Evolutionary conservation across 2,329 filamentous ascomycete genomes (phyloP).

Genomic region (Lecanicillium sp.): DNA sequence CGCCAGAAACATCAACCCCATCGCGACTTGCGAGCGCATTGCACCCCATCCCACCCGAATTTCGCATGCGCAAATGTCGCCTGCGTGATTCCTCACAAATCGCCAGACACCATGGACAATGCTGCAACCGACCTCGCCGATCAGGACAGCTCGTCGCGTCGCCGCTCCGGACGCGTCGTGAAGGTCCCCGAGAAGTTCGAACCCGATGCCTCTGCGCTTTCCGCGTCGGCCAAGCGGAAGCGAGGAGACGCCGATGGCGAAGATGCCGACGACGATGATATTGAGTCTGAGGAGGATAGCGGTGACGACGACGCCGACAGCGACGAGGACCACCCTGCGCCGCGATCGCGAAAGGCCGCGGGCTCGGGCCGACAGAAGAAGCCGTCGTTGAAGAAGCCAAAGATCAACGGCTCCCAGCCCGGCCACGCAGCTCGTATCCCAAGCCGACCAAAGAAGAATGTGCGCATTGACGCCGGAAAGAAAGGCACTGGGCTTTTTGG

Average conservation of each 20-base stretch:
- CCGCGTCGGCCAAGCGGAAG: constrained; percentile 49
- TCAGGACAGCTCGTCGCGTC: constrained; percentile 45
- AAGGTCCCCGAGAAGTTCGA: constrained; percentile 53
- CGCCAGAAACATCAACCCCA: constrained; percentile 16
- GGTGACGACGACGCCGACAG: constrained; percentile 41
- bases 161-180: constrained; percentile 62
- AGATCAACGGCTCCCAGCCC: constrained; percentile 48
- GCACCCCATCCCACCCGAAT: constrained; percentile 15
- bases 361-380: constrained; percentile 42
- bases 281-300: constrained; percentile 37
- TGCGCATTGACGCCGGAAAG: constrained; percentile 41
- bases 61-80: constrained; percentile 13
- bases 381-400: constrained; percentile 56
- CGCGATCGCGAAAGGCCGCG: constrained; percentile 31
- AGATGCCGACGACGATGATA: constrained; percentile 40
- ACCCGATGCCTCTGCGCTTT: constrained; percentile 35
- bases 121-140: constrained; percentile 47
- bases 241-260: constrained; percentile 40
- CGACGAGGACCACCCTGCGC: constrained; percentile 30
- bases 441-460: constrained; percentile 49
- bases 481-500: constrained; percentile 49
- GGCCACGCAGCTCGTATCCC: constrained; percentile 36
- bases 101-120: constrained; percentile 41
- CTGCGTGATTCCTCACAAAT: constrained; percentile 24
- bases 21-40: constrained; percentile 18